Base-by-base conservation (phyloP, 306 rosid genomes). In the Rosa lucieae region DNA sequence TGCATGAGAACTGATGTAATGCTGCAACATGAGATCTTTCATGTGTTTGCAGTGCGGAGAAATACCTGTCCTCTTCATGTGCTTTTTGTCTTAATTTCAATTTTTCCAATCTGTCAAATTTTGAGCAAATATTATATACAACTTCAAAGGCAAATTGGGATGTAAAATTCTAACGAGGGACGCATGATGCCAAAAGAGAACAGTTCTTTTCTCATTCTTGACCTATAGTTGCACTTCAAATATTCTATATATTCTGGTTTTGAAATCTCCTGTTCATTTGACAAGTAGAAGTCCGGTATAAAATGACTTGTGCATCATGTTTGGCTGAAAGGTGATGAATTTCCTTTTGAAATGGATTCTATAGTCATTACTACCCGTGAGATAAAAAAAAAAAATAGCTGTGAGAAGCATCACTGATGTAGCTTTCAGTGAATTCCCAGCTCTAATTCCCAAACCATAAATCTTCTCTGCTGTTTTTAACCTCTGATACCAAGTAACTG, bases 1-100 rank as follows among this genome's bases (percentile, higher is more conserved):
- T 93, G 89, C 93, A 87, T 18, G 97, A 93, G 59, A 86, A 91
- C 44, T 90, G 75, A 89, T 81, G 74, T 40, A 52, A 70, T 15
- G 62, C 42, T 35, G 72, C 40, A 35, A 35, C 4, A 18, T 65
- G 59, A 15, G 56, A 23, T 40, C 23, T 55, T 56, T 76, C 7
- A 72, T 39, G 29, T 67, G 56, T 51, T 53, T 32, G 49, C 23
- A 15, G 56, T 46, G 15, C 49, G 62, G 79, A 55, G 43, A 26
- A 35, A n/a, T 32, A 32, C 3, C 15, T 43, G 14, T 23, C 46
- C 55, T 68, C 8, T 3, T 14, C 65, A 37, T 58, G 59, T 66
- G 53, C 29, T 32, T 37, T 73, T 37, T 73, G 39, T 72, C 49
- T 67, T 53, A 3, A 15, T 10, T 42, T 44, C 17, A 21, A 7